Base-by-base conservation (phyloP, 2,329 filamentous ascomycete genomes). In the Emydomyces testavorans region DNA sequence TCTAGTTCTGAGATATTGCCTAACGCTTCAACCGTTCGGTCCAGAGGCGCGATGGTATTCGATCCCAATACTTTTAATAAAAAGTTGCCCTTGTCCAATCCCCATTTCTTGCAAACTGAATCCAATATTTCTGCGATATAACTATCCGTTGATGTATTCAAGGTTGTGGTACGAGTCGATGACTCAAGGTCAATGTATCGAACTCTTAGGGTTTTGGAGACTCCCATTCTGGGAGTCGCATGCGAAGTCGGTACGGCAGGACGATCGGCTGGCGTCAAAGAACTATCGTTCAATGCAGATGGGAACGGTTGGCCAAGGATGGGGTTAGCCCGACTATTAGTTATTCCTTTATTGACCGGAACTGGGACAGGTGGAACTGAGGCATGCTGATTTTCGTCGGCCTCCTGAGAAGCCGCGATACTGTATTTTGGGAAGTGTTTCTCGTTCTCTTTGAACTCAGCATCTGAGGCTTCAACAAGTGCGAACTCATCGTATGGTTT, bases 41-140 rank as follows among this genome's bases (percentile, higher is more conserved):
- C 79, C 2, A 77, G 65, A 1, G 78, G 79, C 1, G 78, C 79
- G 31, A 81, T 73, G 1, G 77, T 81, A 48, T 77, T 78, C 11
- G 77, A 79, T 7, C 76, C 76, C 53, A 73, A 72, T 6, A 82
- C 77, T 62, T 80, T 80, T 49, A 82, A 70, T 18, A 80, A 67
- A 55, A 78, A 79, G 16, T 79, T 71, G 1, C 72, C 78, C 60
- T 80, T 81, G 58, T 82, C 79, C n/a, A 82, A 66, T 2, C 75
- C 73, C 58, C 80, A 74, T 52, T 76, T 71, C 50, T 77, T 75
- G 62, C 79, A 82, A 1, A 78, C 75, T 34, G 73, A 71, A 54
- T 81, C 78, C 52, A 82, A 73, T 41, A 82, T 72, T 59, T 82
- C 79, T n/a, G 78, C 79, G 50, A 82, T 77, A 57, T 82, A 82